A percentile compares a stretch with the other conserved stretches of the same genome.
Conservation (phyloP, 345 rosid species). For the Kernera saxatilis region DNA sequence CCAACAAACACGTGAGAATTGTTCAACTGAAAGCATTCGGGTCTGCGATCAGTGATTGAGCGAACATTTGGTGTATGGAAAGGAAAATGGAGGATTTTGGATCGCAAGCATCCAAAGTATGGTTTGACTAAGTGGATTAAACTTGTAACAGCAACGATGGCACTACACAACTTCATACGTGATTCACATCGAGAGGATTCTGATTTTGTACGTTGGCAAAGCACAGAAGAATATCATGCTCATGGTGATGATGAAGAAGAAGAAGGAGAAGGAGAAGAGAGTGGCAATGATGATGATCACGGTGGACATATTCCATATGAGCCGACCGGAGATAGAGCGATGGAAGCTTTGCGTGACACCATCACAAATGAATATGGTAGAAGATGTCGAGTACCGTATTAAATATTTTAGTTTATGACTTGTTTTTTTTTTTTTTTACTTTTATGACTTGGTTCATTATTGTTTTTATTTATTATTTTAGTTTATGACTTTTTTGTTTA, state of each 20-base stretch:
- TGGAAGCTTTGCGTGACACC: neutral
- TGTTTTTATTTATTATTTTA: too few relatives aligned
- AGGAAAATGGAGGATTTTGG: neutral
- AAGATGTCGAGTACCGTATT: slow-evolving; percentile 5
- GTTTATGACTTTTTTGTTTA: too few relatives aligned
- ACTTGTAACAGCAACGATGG: neutral
- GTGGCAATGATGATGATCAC: neutral
- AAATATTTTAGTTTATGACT: too few relatives aligned
- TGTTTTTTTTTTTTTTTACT: too few relatives aligned
- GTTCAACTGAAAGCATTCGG: neutral
- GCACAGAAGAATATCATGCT: neutral
- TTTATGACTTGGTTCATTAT: too few relatives aligned
- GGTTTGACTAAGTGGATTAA: neutral
- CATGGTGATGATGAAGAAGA: neutral
- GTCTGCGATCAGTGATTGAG: neutral
- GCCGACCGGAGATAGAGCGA: neutral
- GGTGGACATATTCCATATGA: neutral
- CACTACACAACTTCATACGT: neutral
- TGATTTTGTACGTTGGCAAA: neutral
- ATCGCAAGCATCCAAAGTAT: neutral
- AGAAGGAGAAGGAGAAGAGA: neutral
- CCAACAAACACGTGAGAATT: too few relatives aligned
- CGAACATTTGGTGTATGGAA: neutral
- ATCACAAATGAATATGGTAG: neutral
- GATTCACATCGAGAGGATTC: neutral